Evolutionary conservation across 306 rosid genomes (phyloP), one percentile per base, ranked within the genome.

Genomic region (Ormosia semicastrata): DNA sequence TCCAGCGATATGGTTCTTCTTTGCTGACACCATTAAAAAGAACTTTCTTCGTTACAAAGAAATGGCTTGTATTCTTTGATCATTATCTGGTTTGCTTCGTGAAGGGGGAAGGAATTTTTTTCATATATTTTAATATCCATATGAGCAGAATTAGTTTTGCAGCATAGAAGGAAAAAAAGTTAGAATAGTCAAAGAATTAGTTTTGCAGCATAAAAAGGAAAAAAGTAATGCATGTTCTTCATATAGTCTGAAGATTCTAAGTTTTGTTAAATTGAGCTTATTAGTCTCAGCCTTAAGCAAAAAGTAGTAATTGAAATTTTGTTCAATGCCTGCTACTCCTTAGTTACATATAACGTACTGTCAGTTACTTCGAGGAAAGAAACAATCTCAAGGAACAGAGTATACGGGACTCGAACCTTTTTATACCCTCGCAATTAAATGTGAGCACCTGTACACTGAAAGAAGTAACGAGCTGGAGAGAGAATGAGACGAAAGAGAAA

Each of bases 41-140:
- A 46, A 10, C n/a, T 86, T 88, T 71, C 92, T 87, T 94, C 85
- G 33, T 36, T 56, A 40, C 73, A 29, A 89, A 90, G 93, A 75
- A 87, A 94, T 18, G 87, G 54, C 65, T 78, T 63, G 57, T 85
- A 88, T 90, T 88, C 95, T 89, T 90, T 81, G 80, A 76, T 62
- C 66, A 57, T 78, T 18, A 34, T 77, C n/a, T 77, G 72, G 78
- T 72, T 90, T 88, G 85, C 84, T 86, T 44, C 78, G 36, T 50
- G 4, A 60, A 54, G 71, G 82, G 75, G 86, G 6, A 88, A 90
- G 81, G 96, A 83, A 89, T 89, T 71, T 34, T 34, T 33, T 75
- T 33, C 46, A 15, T 67, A 43, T 52, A 12, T 10, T 41, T 49
- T 39, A 36, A 37, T 52, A 50, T 77, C 41, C 6, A 43, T 4